phyloP scores from a whole-genome alignment of 2,329 filamentous ascomycete genomes.

The Fusarium tricinctum region DNA sequence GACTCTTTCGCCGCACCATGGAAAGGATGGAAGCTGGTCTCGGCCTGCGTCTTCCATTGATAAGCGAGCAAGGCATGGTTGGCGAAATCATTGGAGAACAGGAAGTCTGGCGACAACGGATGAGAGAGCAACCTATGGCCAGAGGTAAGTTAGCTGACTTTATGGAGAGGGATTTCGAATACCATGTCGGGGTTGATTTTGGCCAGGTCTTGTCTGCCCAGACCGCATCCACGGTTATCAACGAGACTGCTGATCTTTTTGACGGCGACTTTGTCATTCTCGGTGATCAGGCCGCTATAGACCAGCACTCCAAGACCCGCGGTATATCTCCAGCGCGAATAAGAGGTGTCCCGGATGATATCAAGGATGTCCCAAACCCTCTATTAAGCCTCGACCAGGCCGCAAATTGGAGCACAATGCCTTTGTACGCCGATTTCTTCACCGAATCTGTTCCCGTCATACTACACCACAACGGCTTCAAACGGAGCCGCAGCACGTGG shows the following conservation, averaged over 20 bases:
- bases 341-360: neutral
- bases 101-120: slow-evolving; percentile 9
- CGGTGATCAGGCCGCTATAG: neutral
- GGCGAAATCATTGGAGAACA: neutral
- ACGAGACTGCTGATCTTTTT: neutral
- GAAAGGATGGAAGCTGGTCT: neutral
- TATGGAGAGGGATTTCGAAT: neutral
- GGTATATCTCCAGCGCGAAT: slow-evolving; percentile 6
- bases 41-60: neutral
- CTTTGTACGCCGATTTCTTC: slow-evolving; percentile 6
- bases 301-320: neutral
- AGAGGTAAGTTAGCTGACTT: accelerated
- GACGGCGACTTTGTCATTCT: neutral
- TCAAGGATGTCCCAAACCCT: neutral
- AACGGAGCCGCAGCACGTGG: neutral
- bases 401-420: slow-evolving; percentile 5
- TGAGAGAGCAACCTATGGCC: neutral
- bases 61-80: slow-evolving; percentile 12
- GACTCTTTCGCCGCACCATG: slow-evolving; percentile 8
- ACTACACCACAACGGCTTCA: slow-evolving; percentile 3
- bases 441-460: neutral
- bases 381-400: neutral
- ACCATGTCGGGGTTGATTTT: neutral
- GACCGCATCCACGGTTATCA: neutral
- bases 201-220: neutral